Percentiles rank a stretch among this genome's conserved stretches.
Evolutionary conservation across 148 eudicot species (phyloP).

Genomic region (Rhododendron ovatum): DNA sequence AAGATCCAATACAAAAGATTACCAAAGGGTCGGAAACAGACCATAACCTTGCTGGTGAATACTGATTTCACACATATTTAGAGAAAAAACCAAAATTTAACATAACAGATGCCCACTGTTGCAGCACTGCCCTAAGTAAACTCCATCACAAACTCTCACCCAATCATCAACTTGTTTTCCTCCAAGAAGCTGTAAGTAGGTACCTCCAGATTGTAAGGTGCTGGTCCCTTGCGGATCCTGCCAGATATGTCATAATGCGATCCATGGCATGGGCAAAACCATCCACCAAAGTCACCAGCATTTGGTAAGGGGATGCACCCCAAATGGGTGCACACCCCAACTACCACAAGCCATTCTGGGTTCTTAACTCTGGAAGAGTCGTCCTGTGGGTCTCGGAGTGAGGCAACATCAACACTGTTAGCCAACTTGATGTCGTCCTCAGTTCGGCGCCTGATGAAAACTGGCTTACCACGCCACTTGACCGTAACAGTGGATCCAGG

Average conservation of each 20-base stretch:
- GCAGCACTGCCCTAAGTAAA: background rate
- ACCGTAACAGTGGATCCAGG: conserved; percentile 31
- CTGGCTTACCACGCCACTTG: conserved; percentile 34
- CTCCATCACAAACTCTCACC: background rate
- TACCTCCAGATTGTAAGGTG: conserved; percentile 27
- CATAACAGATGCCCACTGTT: background rate
- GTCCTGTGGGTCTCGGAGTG: conserved; percentile 31
- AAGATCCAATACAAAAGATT: conserved; percentile 5
- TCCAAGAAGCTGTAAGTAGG: conserved; percentile 34
- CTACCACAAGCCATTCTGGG: conserved; percentile 33
- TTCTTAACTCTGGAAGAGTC: conserved; percentile 30
- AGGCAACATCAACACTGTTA: conserved; percentile 30
- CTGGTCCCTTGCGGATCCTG: conserved; percentile 34
- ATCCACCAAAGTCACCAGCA: conserved; percentile 37
- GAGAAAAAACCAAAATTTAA: background rate
- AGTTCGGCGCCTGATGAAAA: conserved; percentile 29
- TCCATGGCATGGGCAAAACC: conserved; percentile 41
- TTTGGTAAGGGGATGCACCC: conserved; percentile 34
- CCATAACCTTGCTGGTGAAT: background rate
- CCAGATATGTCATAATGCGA: conserved; percentile 36
- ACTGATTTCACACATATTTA: background rate
- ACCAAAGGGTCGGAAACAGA: background rate
- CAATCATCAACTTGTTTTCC: conserved; percentile 29
- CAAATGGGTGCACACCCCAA: conserved; percentile 35
- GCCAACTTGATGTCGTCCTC: conserved; percentile 32